Evolutionary conservation across 495 filamentous ascomycete genomes (phyloP).

Genomic region (Penicillium flavigenum): DNA sequence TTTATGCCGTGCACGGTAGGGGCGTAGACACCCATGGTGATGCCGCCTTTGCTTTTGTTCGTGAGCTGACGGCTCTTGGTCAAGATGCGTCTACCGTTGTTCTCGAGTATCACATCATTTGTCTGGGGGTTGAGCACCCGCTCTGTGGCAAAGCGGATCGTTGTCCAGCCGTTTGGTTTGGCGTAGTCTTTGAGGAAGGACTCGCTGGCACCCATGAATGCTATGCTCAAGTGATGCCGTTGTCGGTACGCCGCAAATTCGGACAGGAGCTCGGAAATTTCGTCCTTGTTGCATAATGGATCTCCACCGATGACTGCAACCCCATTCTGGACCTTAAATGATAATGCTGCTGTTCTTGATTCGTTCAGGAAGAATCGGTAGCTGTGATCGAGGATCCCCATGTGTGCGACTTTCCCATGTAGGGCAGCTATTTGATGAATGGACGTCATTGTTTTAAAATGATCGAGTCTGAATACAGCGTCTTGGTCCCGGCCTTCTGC

Average conservation of each 20-base stretch:
- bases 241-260: conserved; percentile 41
- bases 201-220: conserved; percentile 41
- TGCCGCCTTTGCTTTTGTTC: conserved; percentile 33
- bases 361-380: conserved; percentile 45
- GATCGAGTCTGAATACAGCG: conserved; percentile 27
- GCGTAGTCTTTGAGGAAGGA: conserved; percentile 28
- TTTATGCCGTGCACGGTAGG: conserved; percentile 31
- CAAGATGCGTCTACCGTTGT: conserved; percentile 38
- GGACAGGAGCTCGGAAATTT: conserved; percentile 28
- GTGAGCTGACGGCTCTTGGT: conserved; percentile 40
- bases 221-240: conserved; percentile 29
- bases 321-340: conserved; percentile 39
- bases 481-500: conserved; percentile 5
- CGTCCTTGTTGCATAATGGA: conserved; percentile 33
- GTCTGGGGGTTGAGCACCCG: conserved; percentile 43
- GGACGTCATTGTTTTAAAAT: conserved; percentile 32
- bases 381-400: conserved; percentile 46
- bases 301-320: conserved; percentile 43
- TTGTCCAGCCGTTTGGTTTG: conserved; percentile 32
- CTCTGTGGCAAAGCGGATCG: conserved; percentile 42
- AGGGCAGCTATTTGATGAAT: conserved; percentile 31
- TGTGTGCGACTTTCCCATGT: conserved; percentile 44
- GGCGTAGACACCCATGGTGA: conserved; percentile 37
- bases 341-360: conserved; percentile 34
- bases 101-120: conserved; percentile 43